Evolutionary conservation across 495 filamentous ascomycete genomes (phyloP).

Genomic region (Saxophila tyrrhenica): DNA sequence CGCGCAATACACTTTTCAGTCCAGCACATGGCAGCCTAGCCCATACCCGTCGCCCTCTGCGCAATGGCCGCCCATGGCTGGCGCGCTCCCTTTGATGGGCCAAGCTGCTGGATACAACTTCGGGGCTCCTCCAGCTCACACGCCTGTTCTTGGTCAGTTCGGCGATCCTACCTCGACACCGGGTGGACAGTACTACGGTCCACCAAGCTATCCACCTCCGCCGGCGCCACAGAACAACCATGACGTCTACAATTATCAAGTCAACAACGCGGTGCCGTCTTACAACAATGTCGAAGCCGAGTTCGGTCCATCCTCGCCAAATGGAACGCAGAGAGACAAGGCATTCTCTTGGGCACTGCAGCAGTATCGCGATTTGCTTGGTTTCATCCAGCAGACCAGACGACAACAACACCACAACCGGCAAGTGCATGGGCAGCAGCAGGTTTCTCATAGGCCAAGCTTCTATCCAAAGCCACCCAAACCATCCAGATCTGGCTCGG

Average conservation of each 20-base stretch:
- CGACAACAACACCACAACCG: slow-evolving; percentile 37
- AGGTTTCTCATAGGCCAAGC: slow-evolving; percentile 35
- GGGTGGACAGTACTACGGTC: neutral
- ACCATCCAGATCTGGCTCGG: slow-evolving; percentile 23
- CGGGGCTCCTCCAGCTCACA: neutral
- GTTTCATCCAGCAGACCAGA: slow-evolving; percentile 56
- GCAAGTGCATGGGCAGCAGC: slow-evolving; percentile 20
- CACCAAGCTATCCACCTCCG: neutral
- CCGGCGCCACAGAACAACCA: neutral
- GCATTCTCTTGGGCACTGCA: slow-evolving; percentile 74
- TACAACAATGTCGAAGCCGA: slow-evolving; percentile 2
- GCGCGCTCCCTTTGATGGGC: neutral
- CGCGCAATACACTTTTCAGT: slow-evolving; percentile 3
- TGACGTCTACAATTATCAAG: neutral
- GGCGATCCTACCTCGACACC: neutral
- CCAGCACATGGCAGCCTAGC: neutral
- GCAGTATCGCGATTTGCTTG: slow-evolving; percentile 76
- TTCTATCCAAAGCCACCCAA: slow-evolving; percentile 57
- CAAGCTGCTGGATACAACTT: neutral
- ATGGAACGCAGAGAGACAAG: slow-evolving; percentile 65
- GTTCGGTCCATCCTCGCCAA: slow-evolving; percentile 31
- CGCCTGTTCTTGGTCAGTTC: neutral
- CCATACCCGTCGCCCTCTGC: neutral
- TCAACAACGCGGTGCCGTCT: neutral
- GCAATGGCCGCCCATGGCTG: neutral